Conservation (phyloP, 164 flowering plant species). For the Kingdonia uniflora region DNA sequence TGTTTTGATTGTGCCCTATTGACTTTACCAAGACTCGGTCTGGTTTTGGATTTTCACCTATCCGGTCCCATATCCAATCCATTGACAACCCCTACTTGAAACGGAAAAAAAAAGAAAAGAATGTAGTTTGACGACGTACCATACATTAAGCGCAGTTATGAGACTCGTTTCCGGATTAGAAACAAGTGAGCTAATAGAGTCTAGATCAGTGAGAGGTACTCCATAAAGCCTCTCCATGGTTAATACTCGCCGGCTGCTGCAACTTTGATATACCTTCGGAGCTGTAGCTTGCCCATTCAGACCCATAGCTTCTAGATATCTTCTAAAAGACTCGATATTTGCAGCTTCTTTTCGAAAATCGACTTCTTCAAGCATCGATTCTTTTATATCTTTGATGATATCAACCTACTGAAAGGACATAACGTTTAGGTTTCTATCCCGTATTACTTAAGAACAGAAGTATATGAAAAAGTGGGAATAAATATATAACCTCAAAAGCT, state of each 20-base stretch:
- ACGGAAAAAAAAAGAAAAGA: no score
- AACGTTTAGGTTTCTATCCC: neutral
- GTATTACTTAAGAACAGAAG: no score
- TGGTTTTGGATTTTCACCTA: no score
- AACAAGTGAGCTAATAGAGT: slow-evolving; percentile 81
- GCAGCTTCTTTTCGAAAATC: slow-evolving; percentile 86
- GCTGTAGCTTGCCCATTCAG: slow-evolving; percentile 87
- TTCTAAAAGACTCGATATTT: slow-evolving; percentile 74
- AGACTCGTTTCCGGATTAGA: slow-evolving; percentile 80
- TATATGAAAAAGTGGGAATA: no score
- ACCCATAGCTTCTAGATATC: slow-evolving; percentile 77
- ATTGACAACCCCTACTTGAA: no score
- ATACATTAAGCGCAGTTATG: slow-evolving; percentile 89
- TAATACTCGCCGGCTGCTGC: slow-evolving; percentile 58
- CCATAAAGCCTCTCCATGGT: slow-evolving; percentile 98
- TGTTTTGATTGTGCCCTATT: no score
- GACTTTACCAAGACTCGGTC: no score
- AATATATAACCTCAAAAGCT: no score
- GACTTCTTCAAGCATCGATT: slow-evolving; percentile 96
- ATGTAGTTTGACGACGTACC: slow-evolving; percentile 37
- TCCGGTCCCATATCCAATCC: no score
- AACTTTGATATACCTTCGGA: slow-evolving; percentile 67
- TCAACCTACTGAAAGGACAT: slow-evolving; percentile 49
- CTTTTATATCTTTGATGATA: slow-evolving; percentile 80
- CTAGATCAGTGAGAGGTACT: slow-evolving; percentile 91